Evolutionary conservation across 1,284 basidiomycete genomes (phyloP).

Genomic region (Thelephora terrestris): DNA sequence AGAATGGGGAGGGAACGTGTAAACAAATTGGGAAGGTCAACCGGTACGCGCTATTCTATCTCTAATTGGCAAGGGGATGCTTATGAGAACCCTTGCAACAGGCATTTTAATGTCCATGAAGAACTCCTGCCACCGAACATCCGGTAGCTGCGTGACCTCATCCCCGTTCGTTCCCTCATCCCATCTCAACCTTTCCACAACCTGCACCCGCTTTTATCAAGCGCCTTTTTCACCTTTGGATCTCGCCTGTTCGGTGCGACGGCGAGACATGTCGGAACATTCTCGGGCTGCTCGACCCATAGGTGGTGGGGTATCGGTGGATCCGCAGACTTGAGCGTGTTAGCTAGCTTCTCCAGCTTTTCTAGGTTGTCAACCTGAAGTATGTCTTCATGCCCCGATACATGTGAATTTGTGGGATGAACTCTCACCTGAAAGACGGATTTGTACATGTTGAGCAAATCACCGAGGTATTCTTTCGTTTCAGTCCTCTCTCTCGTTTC

Average conservation of each 20-base stretch:
- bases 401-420: not conserved
- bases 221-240: conserved; percentile 28
- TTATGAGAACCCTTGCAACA: conserved; percentile 18
- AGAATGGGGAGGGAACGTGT: conserved; percentile 51
- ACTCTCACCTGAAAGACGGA: not conserved
- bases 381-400: not conserved
- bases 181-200: conserved; percentile 20
- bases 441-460: conserved; percentile 33
- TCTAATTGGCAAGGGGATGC: not conserved
- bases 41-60: conserved; percentile 34
- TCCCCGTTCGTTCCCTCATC: not conserved
- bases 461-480: conserved; percentile 29
- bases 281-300: conserved; percentile 47
- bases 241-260: conserved; percentile 40
- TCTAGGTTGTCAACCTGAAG: not conserved
- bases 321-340: conserved; percentile 18
- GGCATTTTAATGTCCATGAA: conserved; percentile 80
- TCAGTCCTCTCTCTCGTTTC: conserved; percentile 29
- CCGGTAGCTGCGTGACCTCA: conserved; percentile 4
- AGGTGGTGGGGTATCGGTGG: conserved; percentile 32
- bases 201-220: conserved; percentile 29
- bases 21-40: conserved; percentile 47
- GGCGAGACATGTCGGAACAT: conserved; percentile 40
- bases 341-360: conserved; percentile 22
- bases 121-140: conserved; percentile 40